Evolutionary conservation across 257 asterid genomes (phyloP).

Genomic region (Buddleja alternifolia): DNA sequence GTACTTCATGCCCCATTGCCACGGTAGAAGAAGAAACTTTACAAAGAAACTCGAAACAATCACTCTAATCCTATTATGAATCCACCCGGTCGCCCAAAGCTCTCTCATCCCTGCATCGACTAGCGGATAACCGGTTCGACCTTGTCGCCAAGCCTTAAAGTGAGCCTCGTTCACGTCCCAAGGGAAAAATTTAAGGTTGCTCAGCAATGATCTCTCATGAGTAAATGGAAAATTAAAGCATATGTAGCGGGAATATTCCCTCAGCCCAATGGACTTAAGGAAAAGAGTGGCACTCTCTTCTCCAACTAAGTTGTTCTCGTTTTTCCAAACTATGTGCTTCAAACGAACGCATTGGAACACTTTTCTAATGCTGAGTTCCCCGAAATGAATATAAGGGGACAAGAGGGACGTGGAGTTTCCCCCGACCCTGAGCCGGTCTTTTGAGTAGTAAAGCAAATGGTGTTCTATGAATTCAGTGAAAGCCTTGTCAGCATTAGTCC

Average conservation of each 20-base stretch:
- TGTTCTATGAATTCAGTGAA: slow-evolving; percentile 64
- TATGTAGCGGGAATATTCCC: slow-evolving; percentile 90
- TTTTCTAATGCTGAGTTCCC: slow-evolving; percentile 80
- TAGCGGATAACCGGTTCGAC: slow-evolving; percentile 86
- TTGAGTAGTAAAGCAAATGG: slow-evolving; percentile 70
- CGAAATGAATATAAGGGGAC: slow-evolving; percentile 86
- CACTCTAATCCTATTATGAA: slow-evolving; percentile 80
- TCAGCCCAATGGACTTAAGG: slow-evolving; percentile 72
- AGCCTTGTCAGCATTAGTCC: slow-evolving; percentile 82
- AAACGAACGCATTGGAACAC: slow-evolving; percentile 56
- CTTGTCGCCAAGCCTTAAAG: slow-evolving; percentile 94
- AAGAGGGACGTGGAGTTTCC: slow-evolving; percentile 82
- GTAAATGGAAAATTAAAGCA: slow-evolving; percentile 91
- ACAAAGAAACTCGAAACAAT: slow-evolving; percentile 86
- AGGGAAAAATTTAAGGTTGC: slow-evolving; percentile 70
- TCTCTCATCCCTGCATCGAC: slow-evolving; percentile 99
- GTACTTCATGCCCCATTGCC: slow-evolving; percentile 99
- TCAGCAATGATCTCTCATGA: slow-evolving; percentile 69
- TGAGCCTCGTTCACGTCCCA: slow-evolving; percentile 66
- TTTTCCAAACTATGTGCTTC: slow-evolving; percentile 72
- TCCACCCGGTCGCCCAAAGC: slow-evolving; percentile 98
- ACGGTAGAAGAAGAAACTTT: slow-evolving; percentile 81
- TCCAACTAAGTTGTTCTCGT: slow-evolving; percentile 56
- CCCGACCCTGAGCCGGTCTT: slow-evolving; percentile 58
- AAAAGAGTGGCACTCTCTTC: slow-evolving; percentile 60